Percentiles rank a stretch among this genome's conserved stretches.
These are phyloP conservation scores for Astraeus odoratus DNA, from an alignment of 768 basidiomycete genomes.

Conservation along the genomic window DNA sequence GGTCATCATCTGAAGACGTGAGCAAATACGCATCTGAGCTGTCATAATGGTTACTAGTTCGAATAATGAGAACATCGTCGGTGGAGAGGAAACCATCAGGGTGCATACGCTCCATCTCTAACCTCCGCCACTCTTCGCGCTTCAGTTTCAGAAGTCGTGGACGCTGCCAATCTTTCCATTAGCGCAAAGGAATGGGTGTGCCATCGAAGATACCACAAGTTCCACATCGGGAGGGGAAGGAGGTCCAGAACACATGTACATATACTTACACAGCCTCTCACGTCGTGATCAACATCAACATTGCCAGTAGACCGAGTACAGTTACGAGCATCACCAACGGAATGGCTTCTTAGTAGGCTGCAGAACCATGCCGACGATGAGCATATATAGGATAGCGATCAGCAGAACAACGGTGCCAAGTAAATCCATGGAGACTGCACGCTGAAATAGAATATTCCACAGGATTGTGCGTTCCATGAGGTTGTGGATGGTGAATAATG, in stretches of 20 bases:
- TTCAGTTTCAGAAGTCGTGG: constrained; percentile 86
- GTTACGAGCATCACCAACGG: constrained; percentile 84
- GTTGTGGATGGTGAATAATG: constrained; percentile 97
- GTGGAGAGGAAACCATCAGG: constrained; percentile 58
- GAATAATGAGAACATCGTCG: constrained; percentile 56
- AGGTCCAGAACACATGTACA: constrained; percentile 99
- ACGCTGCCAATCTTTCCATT: constrained; percentile 99
- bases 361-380: constrained; percentile 77
- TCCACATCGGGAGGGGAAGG: constrained; percentile 90
- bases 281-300: constrained; percentile 91
- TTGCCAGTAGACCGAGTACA: constrained; percentile 88
- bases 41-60: constrained; percentile 60
- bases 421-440: constrained; percentile 90
- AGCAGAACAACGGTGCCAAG: constrained; percentile 89
- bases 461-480: constrained; percentile 99
- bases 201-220: constrained; percentile 57
- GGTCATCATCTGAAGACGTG: constrained; percentile 86
- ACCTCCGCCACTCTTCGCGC: constrained; percentile 76
- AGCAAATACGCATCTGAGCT: constrained; percentile 78
- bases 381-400: constrained; percentile 85
- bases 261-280: constrained; percentile 91
- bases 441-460: too few relatives aligned
- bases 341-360: constrained; percentile 90
- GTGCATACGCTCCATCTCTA: constrained; percentile 75
- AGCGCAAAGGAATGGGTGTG: constrained; percentile 76